Evolutionary conservation across 352 stramenopile species (phyloP), one percentile per base, ranked within the genome.

Genomic region (Peronosclerospora sorghi): DNA sequence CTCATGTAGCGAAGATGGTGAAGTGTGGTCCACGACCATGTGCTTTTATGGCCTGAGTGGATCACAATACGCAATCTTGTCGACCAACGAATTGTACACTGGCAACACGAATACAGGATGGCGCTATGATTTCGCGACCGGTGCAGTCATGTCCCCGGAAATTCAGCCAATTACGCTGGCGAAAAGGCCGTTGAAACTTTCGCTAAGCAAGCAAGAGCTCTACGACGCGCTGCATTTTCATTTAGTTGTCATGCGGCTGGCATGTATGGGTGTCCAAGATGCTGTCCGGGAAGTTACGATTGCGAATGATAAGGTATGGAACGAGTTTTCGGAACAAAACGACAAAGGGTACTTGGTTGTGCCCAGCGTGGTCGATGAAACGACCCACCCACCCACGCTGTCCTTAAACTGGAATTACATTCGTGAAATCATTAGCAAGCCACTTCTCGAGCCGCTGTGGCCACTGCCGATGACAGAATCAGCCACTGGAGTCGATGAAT

Each of bases 281-380:
- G 80, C 71, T 5, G 51, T 84, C 43, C 70, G 77, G 17, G 70
- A 90, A 29, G 59, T 90, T 7, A 61, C 83, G 10, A 68, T 86
- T 48, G 47, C 53, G 1, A 64, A 54, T 18, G 65, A 80, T 23
- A 57, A 76, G 8, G 59, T 87, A 2, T 86, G 73, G 68, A 69
- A 83, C 29, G 77, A 90, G 36, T 93, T 93, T 9, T 88, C 80
- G 0, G 66, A 86, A 46, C 70, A 86, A 47, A 93, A 93, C 40
- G 80, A 93, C 61, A 93, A 93, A 37, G 80, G 80, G 2, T 93
- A 93, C 42, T 34, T 93, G 23, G 76, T 93, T 21, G 74, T 87
- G 1, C 73, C 79, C 12, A 76, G 66, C n/a, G 35, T 63, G 18
- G 3, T 63, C 26, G 45, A 68, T 42, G 42, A 56, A 5, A 44